Evolutionary conservation across 2,329 filamentous ascomycete genomes (phyloP), one percentile per base, ranked within the genome.

Genomic region (Ascocoryne sarcoides): DNA sequence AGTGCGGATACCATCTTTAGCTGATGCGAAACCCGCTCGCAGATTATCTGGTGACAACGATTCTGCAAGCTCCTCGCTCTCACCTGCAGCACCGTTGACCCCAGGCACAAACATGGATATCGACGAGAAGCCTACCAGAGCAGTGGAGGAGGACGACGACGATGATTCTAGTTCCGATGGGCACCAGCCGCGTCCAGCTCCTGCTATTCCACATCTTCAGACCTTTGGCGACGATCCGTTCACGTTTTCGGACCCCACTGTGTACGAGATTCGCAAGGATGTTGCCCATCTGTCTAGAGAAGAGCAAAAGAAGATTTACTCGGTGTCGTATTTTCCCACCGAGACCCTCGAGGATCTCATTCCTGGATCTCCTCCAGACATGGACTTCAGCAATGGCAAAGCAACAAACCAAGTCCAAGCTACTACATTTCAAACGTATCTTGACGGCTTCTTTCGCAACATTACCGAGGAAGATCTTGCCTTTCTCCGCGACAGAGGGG

Each of bases 311-410:
- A 77, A 84, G 51, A 90, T 96, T 38, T 93, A 86, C 61, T 87
- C 86, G 5, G 92, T 98, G 12, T 79, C 84, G 4, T 71, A 76
- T 10, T 98, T 92, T 58, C 92, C 92, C 1, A 73, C 73, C 38
- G 82, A 76, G 48, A 85, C 95, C 56, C 71, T 98, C 7, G 73
- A 79, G 43, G 82, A 95, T 57, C 70, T 92, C 51, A 93, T 94
- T 48, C 84, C 90, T 9, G 92, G 92, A 35, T 80, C 84, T 29
- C 84, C 89, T 1, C 90, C 92, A 1, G 89, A 96, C 62, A 88
- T 86, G 60, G 92, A 98, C 65, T 96, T 95, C 57, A 95, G 86
- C 59, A 94, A 79, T 58, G 83, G 87, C 23, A 98, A 96, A 60
- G 88, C 90, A 4, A 81, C 82, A 15, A 94, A 90, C 55, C 92